Base-by-base conservation (phyloP, 306 rosid genomes). In the Gastrolobium villosum region DNA sequence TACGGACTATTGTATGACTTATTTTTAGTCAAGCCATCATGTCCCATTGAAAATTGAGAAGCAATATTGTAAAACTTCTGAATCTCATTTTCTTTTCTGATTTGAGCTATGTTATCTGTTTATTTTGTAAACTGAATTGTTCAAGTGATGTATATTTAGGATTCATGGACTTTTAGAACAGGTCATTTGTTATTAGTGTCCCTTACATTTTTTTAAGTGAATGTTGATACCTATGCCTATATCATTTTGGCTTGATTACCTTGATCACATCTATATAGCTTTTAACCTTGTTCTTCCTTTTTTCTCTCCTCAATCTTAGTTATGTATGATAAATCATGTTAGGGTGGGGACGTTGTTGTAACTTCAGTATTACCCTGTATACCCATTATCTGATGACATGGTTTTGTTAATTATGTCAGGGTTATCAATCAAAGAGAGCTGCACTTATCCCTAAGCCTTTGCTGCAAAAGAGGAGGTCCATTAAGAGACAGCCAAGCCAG, bases 401-500 rank as follows among this genome's bases (percentile, higher is more conserved):
- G 81, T 78, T 78, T 34, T 37, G 66, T 48, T 59, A 30, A 35
- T 46, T 72, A 15, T 69, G 45, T 43, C 88, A 94, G 98, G 87
- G 67, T 63, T 63, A 89, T 82, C 93, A 81, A 55, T 34, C 77
- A 13, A 94, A 89, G 89, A 89, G 85, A 84, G 81, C 91, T 52
- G 80, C 90, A 34, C 74, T 87, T 55, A 64, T 89, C 48, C 89
- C 93, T 3, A 92, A 84, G 77, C 91, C 89, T 73, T 71, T 85
- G 37, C 62, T 89, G 46, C 90, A 93, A 62, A 92, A 87, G 84
- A 89, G 79, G 79, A 85, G 98, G 89, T 86, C 98, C 7, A 57
- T 88, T 46, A 94, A 92, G 81, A 80, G 94, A 65, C 92, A 86
- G 74, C 88, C 96, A 0, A 89, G 96, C 71, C 96, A 88, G 84